Base-by-base conservation (phyloP, 345 rosid species). In the Citrus trifoliata region DNA sequence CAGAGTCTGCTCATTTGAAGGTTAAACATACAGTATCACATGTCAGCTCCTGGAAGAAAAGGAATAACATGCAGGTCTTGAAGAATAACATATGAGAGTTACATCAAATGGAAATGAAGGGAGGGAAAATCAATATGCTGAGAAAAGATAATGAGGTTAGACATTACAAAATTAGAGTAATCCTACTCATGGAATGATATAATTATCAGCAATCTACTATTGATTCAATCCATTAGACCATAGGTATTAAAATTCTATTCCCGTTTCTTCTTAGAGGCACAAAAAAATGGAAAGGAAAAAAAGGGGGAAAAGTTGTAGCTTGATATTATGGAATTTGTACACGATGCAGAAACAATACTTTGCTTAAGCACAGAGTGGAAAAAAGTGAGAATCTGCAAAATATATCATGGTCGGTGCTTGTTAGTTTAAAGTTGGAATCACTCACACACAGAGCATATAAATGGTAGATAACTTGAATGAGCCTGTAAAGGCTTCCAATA, bases 1-100 rank as follows among this genome's bases (percentile, higher is more conserved):
- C 66, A 62, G 73, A 13, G 76, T 67, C 79, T 79, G 83, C 67
- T 85, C 86, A 84, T 82, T 62, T 27, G 51, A 76, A 27, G 51
- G 59, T 80, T 32, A 46, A 76, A 78, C 67, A 83, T 40, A 48
- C 12, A 22, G 4, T 10, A n/a, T 27, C 62, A 24, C 9, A 71
- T 16, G 25, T 69, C 35, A 73, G 55, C 59, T 51, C 59, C 61
- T 25, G 67, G 38, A 71, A 33, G 4, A 71, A 79, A 63, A 46
- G 12, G n/a, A 19, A 78, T 35, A 70, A 33, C 30, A 48, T 30
- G 63, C 71, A 62, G 27, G 70, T 51, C 22, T 30, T 61, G 59
- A 7, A 69, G 37, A 58, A 71, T 8, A 28, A 67, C 21, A 14
- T 33, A 53, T 18, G n/a, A n/a, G 7, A 67, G 46, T 42, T 12